phyloP scores from a whole-genome alignment of 176 grass and related monocot genomes.

The Aegilops sharonensis region DNA sequence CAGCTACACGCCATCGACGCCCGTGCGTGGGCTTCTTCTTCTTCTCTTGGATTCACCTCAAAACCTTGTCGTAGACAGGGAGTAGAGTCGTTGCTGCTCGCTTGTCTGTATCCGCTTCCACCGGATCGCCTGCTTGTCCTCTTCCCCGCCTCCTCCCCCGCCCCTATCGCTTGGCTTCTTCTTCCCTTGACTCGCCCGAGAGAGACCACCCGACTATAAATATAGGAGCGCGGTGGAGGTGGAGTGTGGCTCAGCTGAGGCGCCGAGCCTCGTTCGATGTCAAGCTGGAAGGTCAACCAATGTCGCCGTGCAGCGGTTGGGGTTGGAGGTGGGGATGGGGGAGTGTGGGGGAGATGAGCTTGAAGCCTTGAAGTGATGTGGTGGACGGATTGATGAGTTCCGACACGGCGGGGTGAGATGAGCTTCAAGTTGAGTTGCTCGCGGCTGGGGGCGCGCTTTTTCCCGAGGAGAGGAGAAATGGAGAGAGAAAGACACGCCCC shows the following conservation, averaged over 20 bases:
- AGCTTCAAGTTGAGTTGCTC: too few relatives aligned
- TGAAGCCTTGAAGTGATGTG: neutral
- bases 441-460: slow-evolving; percentile 1
- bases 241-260: too few relatives aligned
- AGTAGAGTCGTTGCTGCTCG: neutral
- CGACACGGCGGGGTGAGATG: slow-evolving; percentile 10
- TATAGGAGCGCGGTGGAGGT: too few relatives aligned
- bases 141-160: slow-evolving; percentile 26
- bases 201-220: too few relatives aligned
- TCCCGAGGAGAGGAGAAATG: slow-evolving; percentile 9
- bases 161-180: neutral
- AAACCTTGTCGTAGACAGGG: neutral
- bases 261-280: too few relatives aligned
- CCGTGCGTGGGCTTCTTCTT: neutral
- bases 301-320: neutral
- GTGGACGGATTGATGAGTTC: neutral
- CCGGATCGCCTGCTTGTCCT: neutral
- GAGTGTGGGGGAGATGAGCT: neutral
- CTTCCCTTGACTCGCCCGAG: neutral
- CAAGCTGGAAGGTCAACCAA: slow-evolving; percentile 9
- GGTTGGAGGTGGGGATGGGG: neutral
- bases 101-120: neutral
- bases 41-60: neutral
- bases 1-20: slow-evolving; percentile 19
- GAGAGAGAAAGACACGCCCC: neutral